Evolutionary conservation across 169 alveolate species (phyloP), one percentile per base, ranked within the genome.

Genomic region (Pseudocohnilembus persalinus): DNA sequence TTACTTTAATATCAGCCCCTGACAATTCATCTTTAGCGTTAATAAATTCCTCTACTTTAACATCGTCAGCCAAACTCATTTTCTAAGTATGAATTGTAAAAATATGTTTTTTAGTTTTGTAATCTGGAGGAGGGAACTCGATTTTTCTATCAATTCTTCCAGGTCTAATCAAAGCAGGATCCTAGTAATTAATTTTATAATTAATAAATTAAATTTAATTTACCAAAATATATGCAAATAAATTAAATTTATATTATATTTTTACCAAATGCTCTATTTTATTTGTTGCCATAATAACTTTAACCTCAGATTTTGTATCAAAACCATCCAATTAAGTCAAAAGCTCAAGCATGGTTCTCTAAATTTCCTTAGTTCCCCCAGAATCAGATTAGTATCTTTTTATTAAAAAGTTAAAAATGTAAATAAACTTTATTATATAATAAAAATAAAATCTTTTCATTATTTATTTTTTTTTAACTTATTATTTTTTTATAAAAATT

Each of bases 61-160:
- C 99, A 93, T 99, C 99, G 72, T 97, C 99, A 1, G 98, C 95
- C 94, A 99, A 93, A 80, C 98, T 98, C 99, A 99, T 99, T 90
- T 98, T 98, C 29, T 98, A 80, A 24, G 99, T 99, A 91, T 99
- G 99, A 81, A 99, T 98, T 93, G 98, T 94, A 92, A 98, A 98
- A 74, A 98, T 98, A 83, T 98, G 98, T 89, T 99, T 94, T 94
- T 98, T 98, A 68, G 99, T 98, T 93, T 97, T 97, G 73, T 96
- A 94, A 88, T 98, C 99, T 25, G 99, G 99, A 64, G 96, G 93
- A 26, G 99, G 99, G 87, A 99, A 96, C 88, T 98, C 99, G 64
- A 99, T 99, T 95, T 99, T 99, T 83, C 99, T 96, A 93, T 99
- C 99, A 87, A 99, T 98, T 85, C 99, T 96, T 64, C 99, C 99